These are phyloP conservation scores for Hortaea sp. DNA, from an alignment of 2,329 filamentous ascomycete species.

Conservation along the genomic window DNA sequence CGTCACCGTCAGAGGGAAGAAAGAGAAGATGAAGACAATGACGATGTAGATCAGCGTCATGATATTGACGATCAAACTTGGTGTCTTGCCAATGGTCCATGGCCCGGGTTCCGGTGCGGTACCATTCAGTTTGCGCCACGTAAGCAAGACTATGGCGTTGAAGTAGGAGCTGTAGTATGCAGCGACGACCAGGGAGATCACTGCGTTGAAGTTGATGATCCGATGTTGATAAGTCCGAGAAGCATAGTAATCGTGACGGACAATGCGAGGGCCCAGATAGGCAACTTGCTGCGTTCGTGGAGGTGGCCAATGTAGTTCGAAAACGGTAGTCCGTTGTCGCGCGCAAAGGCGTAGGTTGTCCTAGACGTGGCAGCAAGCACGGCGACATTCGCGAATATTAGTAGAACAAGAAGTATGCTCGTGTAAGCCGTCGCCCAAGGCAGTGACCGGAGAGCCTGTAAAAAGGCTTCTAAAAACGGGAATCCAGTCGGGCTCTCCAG, in stretches of 20 bases:
- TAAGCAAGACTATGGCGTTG: slow-evolving; percentile 2
- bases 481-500: background rate
- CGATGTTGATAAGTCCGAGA: slow-evolving; percentile 13
- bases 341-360: background rate
- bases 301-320: slow-evolving; percentile 7
- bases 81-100: slow-evolving; percentile 1
- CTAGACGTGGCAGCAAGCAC: background rate
- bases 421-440: slow-evolving; percentile 25
- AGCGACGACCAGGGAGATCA: slow-evolving; percentile 17
- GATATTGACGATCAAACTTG: slow-evolving; percentile 21
- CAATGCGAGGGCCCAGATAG: slow-evolving; percentile 1
- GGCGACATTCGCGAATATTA: background rate
- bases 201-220: slow-evolving; percentile 25
- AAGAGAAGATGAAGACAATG: slow-evolving; percentile 10
- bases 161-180: slow-evolving; percentile 3
- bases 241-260: slow-evolving; percentile 15
- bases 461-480: slow-evolving; percentile 30
- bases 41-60: slow-evolving; percentile 9
- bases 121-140: background rate
- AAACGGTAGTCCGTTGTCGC: slow-evolving; percentile 6
- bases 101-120: background rate
- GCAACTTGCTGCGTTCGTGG: slow-evolving; percentile 1
- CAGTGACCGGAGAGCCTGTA: slow-evolving; percentile 33
- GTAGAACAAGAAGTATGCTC: background rate
- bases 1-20: slow-evolving; percentile 7